These are phyloP conservation scores for Hanseniaspora lindneri DNA, from an alignment of 805 yeast genomes.

Conservation along the genomic window DNA sequence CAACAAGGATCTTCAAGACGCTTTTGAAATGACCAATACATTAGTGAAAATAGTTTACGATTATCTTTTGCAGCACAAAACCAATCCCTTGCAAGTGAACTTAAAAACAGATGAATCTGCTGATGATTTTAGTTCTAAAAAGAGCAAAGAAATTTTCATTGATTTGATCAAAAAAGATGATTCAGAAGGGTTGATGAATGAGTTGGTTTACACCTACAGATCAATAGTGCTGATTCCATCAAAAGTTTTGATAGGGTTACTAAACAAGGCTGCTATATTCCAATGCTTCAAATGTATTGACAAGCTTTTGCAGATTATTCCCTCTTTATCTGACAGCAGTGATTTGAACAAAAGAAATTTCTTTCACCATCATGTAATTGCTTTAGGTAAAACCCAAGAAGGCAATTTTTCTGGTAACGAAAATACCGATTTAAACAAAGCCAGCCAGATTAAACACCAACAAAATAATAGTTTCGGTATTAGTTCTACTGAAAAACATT, in stretches of 20 bases:
- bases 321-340: constrained; percentile 46
- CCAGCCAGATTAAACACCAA: no score
- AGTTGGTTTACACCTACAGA: constrained; percentile 35
- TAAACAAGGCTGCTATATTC: constrained; percentile 53
- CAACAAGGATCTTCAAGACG: constrained; percentile 9
- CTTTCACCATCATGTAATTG: constrained; percentile 71
- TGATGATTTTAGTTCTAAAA: background rate
- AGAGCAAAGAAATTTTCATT: constrained; percentile 16
- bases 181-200: constrained; percentile 33
- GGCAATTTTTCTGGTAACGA: background rate
- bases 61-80: constrained; percentile 1
- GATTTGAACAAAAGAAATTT: constrained; percentile 77
- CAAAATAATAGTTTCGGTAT: no score
- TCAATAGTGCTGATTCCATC: constrained; percentile 41
- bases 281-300: constrained; percentile 49
- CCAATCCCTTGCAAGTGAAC: background rate
- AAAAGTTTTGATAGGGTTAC: constrained; percentile 45
- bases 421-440: no score
- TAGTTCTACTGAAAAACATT: constrained; percentile 6
- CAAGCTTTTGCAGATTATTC: constrained; percentile 39
- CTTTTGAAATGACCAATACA: constrained; percentile 2
- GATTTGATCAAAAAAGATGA: constrained; percentile 34
- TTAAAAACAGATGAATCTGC: background rate
- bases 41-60: constrained; percentile 11
- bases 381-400: constrained; percentile 54